phyloP scores from a whole-genome alignment of 768 basidiomycete genomes.

The Suillus luteus region DNA sequence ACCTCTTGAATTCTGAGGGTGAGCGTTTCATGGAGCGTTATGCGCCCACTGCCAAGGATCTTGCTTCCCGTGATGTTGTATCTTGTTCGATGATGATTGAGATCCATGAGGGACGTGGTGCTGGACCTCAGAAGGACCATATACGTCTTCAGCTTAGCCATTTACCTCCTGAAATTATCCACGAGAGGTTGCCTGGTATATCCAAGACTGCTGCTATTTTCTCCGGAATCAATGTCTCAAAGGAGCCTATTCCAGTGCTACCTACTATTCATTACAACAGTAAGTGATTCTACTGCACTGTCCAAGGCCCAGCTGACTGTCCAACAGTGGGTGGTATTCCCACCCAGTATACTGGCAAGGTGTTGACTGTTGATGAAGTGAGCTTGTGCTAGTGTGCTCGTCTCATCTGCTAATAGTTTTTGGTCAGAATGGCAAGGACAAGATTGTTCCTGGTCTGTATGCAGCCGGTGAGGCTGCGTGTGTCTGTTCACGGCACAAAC shows the following conservation, averaged over 20 bases:
- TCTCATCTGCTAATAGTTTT: background rate
- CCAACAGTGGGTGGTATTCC: slow-evolving; percentile 96
- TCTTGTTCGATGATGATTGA: slow-evolving; percentile 99
- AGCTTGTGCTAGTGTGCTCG: slow-evolving; percentile 9
- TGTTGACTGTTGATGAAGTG: slow-evolving; percentile 78
- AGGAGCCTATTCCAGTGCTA: too few relatives aligned
- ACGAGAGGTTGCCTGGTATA: slow-evolving; percentile 97
- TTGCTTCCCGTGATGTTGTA: slow-evolving; percentile 98
- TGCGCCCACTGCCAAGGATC: slow-evolving; percentile 98
- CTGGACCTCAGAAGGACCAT: slow-evolving; percentile 98
- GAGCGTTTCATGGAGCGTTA: slow-evolving; percentile 99
- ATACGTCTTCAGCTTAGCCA: slow-evolving; percentile 96
- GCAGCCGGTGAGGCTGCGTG: slow-evolving; percentile 99
- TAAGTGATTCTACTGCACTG: slow-evolving; percentile 46
- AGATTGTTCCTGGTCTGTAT: slow-evolving; percentile 94
- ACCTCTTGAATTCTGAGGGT: slow-evolving; percentile 96
- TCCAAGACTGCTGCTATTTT: slow-evolving; percentile 99
- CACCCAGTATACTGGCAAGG: slow-evolving; percentile 97
- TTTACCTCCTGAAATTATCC: slow-evolving; percentile 92
- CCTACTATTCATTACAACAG: slow-evolving; percentile 99
- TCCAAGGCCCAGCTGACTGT: slow-evolving; percentile 12
- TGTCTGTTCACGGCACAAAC: too few relatives aligned
- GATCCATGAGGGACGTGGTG: slow-evolving; percentile 97
- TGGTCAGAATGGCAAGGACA: slow-evolving; percentile 77
- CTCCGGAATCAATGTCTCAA: slow-evolving; percentile 97